These are phyloP conservation scores for Colletotrichum spinosum DNA, from an alignment of 2,329 filamentous ascomycete genomes.

Conservation along the genomic window DNA sequence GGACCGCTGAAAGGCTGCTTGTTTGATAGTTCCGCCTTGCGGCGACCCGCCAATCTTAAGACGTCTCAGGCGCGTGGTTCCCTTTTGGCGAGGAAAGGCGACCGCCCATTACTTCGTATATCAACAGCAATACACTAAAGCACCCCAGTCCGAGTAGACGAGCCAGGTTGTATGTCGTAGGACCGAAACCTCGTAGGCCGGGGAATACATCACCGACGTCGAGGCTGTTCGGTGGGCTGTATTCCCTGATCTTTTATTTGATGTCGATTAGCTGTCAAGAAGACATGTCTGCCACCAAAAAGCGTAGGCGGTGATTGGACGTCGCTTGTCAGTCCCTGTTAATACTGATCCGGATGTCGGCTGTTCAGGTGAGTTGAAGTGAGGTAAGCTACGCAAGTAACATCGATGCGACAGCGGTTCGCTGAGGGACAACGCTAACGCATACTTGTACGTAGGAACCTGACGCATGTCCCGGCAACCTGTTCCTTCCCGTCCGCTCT, in stretches of 20 bases:
- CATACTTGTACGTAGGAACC: slow-evolving; percentile 1
- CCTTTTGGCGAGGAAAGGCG: not conserved
- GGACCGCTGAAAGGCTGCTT: not conserved
- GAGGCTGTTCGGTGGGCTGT: slow-evolving; percentile 20
- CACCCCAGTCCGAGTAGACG: not conserved
- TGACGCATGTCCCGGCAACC: slow-evolving; percentile 4
- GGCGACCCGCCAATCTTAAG: slow-evolving; percentile 26
- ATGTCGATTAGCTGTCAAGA: not conserved
- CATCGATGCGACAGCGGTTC: slow-evolving; percentile 16
- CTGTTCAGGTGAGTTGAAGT: not conserved
- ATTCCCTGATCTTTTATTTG: not conserved
- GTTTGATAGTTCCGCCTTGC: slow-evolving; percentile 7
- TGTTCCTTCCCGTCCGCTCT: slow-evolving; percentile 12
- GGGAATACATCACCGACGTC: slow-evolving; percentile 25
- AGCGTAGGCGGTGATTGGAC: too few relatives aligned
- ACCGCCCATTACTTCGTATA: not conserved
- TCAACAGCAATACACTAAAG: not conserved
- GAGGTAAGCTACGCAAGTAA: slow-evolving; percentile 15
- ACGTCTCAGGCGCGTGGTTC: slow-evolving; percentile 33
- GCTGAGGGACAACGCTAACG: slow-evolving; percentile 24
- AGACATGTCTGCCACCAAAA: slow-evolving; percentile 8
- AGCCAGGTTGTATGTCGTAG: slow-evolving; percentile 10
- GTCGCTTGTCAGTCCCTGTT: too few relatives aligned
- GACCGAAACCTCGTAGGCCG: slow-evolving; percentile 22
- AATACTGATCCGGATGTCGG: slow-evolving; percentile 10